Conservation (phyloP, 352 stramenopile species). For the Phytophthora idaei region DNA sequence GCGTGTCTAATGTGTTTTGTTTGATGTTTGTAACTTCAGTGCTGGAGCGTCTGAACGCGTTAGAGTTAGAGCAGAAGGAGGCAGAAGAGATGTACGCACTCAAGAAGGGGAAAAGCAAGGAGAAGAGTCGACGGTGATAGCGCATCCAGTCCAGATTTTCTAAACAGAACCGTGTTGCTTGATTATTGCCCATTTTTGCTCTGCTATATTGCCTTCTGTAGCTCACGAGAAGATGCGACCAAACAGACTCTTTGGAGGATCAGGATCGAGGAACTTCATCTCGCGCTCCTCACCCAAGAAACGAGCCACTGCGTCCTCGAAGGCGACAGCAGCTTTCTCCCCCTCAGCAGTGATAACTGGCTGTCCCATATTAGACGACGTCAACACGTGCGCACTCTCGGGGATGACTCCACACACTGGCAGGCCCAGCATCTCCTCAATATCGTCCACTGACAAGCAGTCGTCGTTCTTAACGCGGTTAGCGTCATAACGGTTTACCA, state of each 20-base stretch:
- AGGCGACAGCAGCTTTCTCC: conserved; percentile 80
- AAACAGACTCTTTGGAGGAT: conserved; percentile 83
- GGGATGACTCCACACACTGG: conserved; percentile 91
- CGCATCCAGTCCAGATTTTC: conserved; percentile 15
- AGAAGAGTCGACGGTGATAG: conserved; percentile 69
- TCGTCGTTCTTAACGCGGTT: conserved; percentile 90
- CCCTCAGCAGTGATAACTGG: conserved; percentile 86
- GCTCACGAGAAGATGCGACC: conserved; percentile 65
- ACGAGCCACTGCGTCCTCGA: conserved; percentile 90
- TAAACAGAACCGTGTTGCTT: conserved; percentile 28
- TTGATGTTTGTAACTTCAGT: conserved; percentile 43
- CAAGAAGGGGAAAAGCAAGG: conserved; percentile 80
- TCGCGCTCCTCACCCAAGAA: conserved; percentile 89
- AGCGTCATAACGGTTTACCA: conserved; percentile 93
- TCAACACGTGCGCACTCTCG: conserved; percentile 90
- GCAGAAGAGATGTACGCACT: conserved; percentile 76
- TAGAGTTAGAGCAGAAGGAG: conserved; percentile 82
- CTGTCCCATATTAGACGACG: conserved; percentile 93
- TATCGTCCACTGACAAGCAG: conserved; percentile 90
- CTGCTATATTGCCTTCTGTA: conserved; percentile 8
- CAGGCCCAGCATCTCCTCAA: conserved; percentile 93
- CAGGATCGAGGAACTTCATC: conserved; percentile 88
- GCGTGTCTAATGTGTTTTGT: conserved; percentile 8
- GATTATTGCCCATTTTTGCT: conserved; percentile 16
- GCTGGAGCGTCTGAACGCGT: conserved; percentile 77